Base-by-base conservation (phyloP, 139 green algal genomes). In the Chlamydomonas incerta region DNA sequence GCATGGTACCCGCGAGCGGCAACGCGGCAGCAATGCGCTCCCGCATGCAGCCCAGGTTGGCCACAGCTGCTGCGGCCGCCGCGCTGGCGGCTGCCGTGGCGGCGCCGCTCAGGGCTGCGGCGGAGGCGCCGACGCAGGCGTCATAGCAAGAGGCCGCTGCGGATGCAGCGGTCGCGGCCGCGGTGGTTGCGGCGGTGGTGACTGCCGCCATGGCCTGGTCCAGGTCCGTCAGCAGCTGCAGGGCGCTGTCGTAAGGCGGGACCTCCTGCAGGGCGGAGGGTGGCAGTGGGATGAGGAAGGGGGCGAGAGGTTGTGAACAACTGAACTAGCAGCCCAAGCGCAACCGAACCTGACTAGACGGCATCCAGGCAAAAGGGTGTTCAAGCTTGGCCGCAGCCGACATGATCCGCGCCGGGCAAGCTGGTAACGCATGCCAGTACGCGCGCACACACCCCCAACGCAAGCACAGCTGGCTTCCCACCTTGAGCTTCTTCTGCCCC, bases 401-500 rank as follows among this genome's bases (percentile, higher is more conserved):
- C n/a, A n/a, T 63, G 55, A 26, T 3, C 57, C 21, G 15, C 10
- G 15, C 63, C 23, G 63, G 28, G 23, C 63, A 47, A n/a, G n/a
- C n/a, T n/a, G n/a, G n/a, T n/a, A n/a, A n/a, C n/a, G n/a, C n/a
- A n/a, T n/a, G n/a, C n/a, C n/a, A n/a, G n/a, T n/a, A n/a, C n/a
- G n/a, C n/a, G n/a, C n/a, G n/a, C n/a, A n/a, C n/a, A n/a, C n/a
- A n/a, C n/a, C n/a, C n/a, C n/a, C n/a, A n/a, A n/a, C n/a, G n/a
- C n/a, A n/a, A n/a, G n/a, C n/a, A n/a, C n/a, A n/a, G n/a, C n/a
- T n/a, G n/a, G n/a, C n/a, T 33, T 1, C 73, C 1, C 33, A 85
- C 79, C 79, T 85, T 85, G 47, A 86, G 80, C 68, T 72, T 79
- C 68, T 86, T 86, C 68, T 62, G 80, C 24, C 80, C 80, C 26